Evolutionary conservation across 2,329 filamentous ascomycete genomes (phyloP), one percentile per base, ranked within the genome.

Genomic region (Diaporthe humulicola): DNA sequence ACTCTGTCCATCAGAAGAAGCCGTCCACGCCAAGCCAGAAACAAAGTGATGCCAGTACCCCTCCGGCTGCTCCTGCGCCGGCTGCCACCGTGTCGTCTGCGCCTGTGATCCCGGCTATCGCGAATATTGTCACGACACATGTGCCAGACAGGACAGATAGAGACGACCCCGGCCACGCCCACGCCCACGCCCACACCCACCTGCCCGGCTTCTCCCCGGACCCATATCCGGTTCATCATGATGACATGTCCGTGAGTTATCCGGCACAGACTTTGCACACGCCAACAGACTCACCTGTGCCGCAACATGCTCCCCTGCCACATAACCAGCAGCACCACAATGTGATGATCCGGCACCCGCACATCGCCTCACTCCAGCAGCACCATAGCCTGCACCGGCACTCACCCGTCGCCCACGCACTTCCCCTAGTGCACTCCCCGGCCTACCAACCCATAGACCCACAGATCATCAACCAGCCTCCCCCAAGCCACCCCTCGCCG

Each of bases 391-490:
- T 69, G 17, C 77, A 48, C 30, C 45, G 83, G 25, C 81, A 82
- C 36, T 79, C 82, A 33, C 81, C 80, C 22, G 83, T 86, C 61
- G 81, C 84, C 61, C 81, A 74, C 78, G 83, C 75, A 75, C 74
- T 73, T 75, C 64, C 77, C 78, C 38, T 76, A 78, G 54, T 78
- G 77, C 75, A 78, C 75, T 50, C 76, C 78, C 74, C 79, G 40
- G 82, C 86, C 38, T 89, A 88, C 79, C 88, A 90, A 71, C 89
- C 89, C 36, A 90, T 91, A 80, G 89, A 91, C 79, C 89, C 89
- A n/a, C 88, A 89, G 77, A 90, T 91, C 71, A 90, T 90, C 78
- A 87, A 84, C 60, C 86, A 87, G 70, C 78, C 83, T 1, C 77
- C 80, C 78, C 33, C 79, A 81, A 50, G 79, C 81, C 38, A 78